phyloP scores from a whole-genome alignment of 805 yeast genomes.

The Wickerhamomyces bovis region DNA sequence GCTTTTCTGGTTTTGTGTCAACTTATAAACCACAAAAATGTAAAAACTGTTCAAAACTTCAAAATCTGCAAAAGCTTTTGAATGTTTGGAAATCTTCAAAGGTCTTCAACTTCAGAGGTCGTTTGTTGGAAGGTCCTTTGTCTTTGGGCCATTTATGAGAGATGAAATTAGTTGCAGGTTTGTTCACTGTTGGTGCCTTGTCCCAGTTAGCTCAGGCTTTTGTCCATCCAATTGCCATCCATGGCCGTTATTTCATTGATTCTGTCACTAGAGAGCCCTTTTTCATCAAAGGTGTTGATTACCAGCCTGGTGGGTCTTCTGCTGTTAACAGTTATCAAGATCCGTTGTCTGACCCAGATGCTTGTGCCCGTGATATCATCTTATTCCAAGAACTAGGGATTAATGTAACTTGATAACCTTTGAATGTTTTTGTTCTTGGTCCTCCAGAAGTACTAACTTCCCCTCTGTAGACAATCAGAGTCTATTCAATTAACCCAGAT shows the following conservation, averaged over 20 bases:
- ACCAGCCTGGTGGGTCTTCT: slow-evolving; percentile 94
- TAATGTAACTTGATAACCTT: slow-evolving; percentile 34
- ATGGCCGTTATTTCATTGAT: slow-evolving; percentile 71
- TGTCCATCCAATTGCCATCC: slow-evolving; percentile 62
- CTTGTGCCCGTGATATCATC: slow-evolving; percentile 76
- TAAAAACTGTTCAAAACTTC: no score
- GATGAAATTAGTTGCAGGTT: background rate
- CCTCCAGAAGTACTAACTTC: slow-evolving; percentile 31
- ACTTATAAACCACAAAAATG: background rate
- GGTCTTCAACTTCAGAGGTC: background rate
- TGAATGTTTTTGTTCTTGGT: background rate
- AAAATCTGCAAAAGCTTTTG: no score
- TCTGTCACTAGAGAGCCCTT: slow-evolving; percentile 72
- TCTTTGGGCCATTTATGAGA: background rate
- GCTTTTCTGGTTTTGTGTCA: background rate
- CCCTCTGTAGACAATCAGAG: slow-evolving; percentile 64
- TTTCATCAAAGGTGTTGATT: slow-evolving; percentile 81
- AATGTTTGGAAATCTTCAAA: background rate
- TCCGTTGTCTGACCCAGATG: slow-evolving; percentile 66
- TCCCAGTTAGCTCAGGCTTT: slow-evolving; percentile 15
- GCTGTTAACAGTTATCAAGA: slow-evolving; percentile 50
- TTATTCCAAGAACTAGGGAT: slow-evolving; percentile 81
- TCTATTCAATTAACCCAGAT: slow-evolving; percentile 80
- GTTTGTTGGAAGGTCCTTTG: background rate
- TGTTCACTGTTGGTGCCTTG: background rate